Base-by-base conservation (phyloP, 23 red algal genomes). In the Gracilaria domingensis region DNA sequence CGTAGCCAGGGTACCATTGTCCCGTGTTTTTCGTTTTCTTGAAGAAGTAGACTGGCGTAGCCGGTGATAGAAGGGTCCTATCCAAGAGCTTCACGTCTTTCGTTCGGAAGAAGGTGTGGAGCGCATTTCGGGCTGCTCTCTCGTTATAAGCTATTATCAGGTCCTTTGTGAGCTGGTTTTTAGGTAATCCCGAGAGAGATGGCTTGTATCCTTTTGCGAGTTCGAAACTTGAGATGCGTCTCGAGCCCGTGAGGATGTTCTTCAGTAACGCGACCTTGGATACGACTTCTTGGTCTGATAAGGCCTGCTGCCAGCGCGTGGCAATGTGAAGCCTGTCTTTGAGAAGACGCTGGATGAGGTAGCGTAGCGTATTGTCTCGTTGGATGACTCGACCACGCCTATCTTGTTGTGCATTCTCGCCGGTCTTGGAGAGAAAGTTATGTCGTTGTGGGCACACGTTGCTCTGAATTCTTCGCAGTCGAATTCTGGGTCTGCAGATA, bases 221-320 rank as follows among this genome's bases (percentile, higher is more conserved):
- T 58, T 82, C 79, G 55, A 82, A 82, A 36, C 51, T 82, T 20
- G 12, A 34, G n/a, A n/a, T n/a, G n/a, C n/a, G n/a, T n/a, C n/a
- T n/a, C 5, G 25, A 60, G 11, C 2, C 49, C 5, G 34, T 29
- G 0, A 82, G 48, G 3, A 82, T 58, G 23, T 30, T 82, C n/a
- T 58, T 82, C 2, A 82, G 50, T 4, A 60, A 60, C 3, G 23
- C 55, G 16, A 53, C 56, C 14, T 44, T 20, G 16, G 50, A 60
- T 20, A 82, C 55, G 4, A 59, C 11, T 24, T 59, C 55, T 4
- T 33, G 67, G 36, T 39, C 55, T 18, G 55, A 59, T 24, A 4
- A 18, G 17, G 17, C 55, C 17, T 59, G 55, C 17, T 59, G 14
- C 23, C 55, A 59, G 6, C 23, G 9, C 23, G 23, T 14, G 3